phyloP scores from a whole-genome alignment of 768 basidiomycete species.

The Boletus insuetus region DNA sequence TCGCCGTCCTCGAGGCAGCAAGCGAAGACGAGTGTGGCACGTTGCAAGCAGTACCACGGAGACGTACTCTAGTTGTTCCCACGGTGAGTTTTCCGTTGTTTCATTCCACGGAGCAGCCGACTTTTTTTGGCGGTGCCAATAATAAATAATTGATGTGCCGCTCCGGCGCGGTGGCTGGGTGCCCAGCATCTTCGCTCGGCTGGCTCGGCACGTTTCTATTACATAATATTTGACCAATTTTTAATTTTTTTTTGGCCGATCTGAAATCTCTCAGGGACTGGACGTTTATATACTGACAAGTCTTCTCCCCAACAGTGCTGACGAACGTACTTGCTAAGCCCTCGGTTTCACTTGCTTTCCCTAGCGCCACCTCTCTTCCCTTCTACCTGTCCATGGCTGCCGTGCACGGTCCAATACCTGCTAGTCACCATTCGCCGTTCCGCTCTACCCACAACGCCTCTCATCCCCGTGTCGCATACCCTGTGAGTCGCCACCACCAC shows the following conservation, averaged over 20 bases:
- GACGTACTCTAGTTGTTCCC: slow-evolving; percentile 17
- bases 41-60: slow-evolving; percentile 9
- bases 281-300: slow-evolving; percentile 25
- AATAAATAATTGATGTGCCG: slow-evolving; percentile 27
- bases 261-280: slow-evolving; percentile 16
- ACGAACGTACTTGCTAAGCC: slow-evolving; percentile 15
- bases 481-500: slow-evolving; percentile 14
- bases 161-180: slow-evolving; percentile 19
- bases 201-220: slow-evolving; percentile 28
- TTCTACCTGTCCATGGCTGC: slow-evolving; percentile 24
- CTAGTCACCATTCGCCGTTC: slow-evolving; percentile 31
- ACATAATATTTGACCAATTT: slow-evolving; percentile 13
- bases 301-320: slow-evolving; percentile 10
- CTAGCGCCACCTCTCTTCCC: slow-evolving; percentile 19
- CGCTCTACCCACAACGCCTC: slow-evolving; percentile 26
- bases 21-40: slow-evolving; percentile 27
- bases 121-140: slow-evolving; percentile 28
- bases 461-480: slow-evolving; percentile 27
- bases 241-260: slow-evolving; percentile 9
- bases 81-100: slow-evolving; percentile 35
- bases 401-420: slow-evolving; percentile 28
- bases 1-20: slow-evolving; percentile 33
- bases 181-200: slow-evolving; percentile 22
- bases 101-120: slow-evolving; percentile 22
- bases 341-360: background rate